Conservation (phyloP, 2,329 filamentous ascomycete species). For the Nothopassalora personata region DNA sequence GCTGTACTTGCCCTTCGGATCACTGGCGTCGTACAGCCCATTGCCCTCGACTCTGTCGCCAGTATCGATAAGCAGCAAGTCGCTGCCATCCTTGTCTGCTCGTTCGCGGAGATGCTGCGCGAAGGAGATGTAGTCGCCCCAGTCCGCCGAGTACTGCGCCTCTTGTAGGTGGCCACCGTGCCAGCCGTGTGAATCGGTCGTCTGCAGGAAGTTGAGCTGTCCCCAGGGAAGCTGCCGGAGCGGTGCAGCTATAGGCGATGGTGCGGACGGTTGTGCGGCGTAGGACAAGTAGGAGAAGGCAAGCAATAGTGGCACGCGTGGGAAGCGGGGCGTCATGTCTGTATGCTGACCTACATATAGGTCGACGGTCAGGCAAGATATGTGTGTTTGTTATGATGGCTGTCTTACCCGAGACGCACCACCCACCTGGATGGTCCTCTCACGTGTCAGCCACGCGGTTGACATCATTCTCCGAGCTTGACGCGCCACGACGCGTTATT, state of each 20-base stretch:
- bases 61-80: slow-evolving; percentile 90
- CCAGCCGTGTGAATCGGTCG: slow-evolving; percentile 94
- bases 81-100: slow-evolving; percentile 71
- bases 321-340: slow-evolving; percentile 3
- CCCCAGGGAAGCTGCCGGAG: slow-evolving; percentile 83
- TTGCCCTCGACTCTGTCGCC: slow-evolving; percentile 93
- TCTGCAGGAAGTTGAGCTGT: slow-evolving; percentile 92
- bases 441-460: not conserved
- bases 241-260: slow-evolving; percentile 70
- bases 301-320: slow-evolving; percentile 17
- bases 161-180: slow-evolving; percentile 89
- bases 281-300: slow-evolving; percentile 22
- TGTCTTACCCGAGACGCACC: not conserved
- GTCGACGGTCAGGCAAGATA: not conserved
- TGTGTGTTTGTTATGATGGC: not conserved
- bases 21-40: slow-evolving; percentile 84
- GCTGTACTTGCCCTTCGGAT: slow-evolving; percentile 81
- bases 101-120: slow-evolving; percentile 71
- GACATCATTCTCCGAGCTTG: not conserved
- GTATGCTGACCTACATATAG: not conserved
- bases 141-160: slow-evolving; percentile 88
- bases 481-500: no score
- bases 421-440: no score
- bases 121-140: slow-evolving; percentile 97
- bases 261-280: slow-evolving; percentile 69